Conservation (phyloP, 2,329 filamentous ascomycete species). For the Ceratocystis harringtonii region DNA sequence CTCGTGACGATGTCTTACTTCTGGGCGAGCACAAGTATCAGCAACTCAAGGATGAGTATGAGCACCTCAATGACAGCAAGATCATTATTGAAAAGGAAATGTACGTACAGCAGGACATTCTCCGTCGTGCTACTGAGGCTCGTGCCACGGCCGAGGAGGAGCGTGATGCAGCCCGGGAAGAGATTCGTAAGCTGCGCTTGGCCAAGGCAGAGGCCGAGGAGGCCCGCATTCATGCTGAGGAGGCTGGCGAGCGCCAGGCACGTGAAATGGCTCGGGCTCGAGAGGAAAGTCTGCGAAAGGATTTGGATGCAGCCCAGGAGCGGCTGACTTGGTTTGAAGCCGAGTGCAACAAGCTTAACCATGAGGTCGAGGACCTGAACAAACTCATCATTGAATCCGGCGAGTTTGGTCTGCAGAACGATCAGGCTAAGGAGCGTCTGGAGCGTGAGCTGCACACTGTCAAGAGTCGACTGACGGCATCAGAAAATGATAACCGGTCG, state of each 20-base stretch:
- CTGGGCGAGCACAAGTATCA: constrained; percentile 79
- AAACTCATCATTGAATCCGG: constrained; percentile 80
- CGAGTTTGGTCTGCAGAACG: constrained; percentile 74
- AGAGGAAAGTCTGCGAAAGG: constrained; percentile 59
- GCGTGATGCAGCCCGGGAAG: constrained; percentile 74
- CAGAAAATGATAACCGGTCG: constrained; percentile 89
- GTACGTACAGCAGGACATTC: constrained; percentile 84
- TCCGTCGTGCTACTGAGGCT: constrained; percentile 72
- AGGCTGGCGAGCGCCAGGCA: constrained; percentile 65
- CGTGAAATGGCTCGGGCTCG: constrained; percentile 64
- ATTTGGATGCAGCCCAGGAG: constrained; percentile 64
- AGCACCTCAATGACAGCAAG: constrained; percentile 80
- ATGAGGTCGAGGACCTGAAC: constrained; percentile 71
- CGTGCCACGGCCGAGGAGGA: constrained; percentile 68
- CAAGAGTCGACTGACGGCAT: constrained; percentile 76
- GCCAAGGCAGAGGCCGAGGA: constrained; percentile 78
- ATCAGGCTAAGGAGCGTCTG: constrained; percentile 84
- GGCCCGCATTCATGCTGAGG: constrained; percentile 67
- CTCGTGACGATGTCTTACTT: constrained; percentile 80
- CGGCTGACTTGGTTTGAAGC: constrained; percentile 65
- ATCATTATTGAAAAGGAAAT: constrained; percentile 97
- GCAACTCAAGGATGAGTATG: constrained; percentile 69
- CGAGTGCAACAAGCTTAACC: constrained; percentile 61
- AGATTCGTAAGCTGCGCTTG: constrained; percentile 67
- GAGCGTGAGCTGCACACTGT: constrained; percentile 84